Evolutionary conservation across 1,284 basidiomycete genomes (phyloP).

Genomic region (Pseudozyma sp.): DNA sequence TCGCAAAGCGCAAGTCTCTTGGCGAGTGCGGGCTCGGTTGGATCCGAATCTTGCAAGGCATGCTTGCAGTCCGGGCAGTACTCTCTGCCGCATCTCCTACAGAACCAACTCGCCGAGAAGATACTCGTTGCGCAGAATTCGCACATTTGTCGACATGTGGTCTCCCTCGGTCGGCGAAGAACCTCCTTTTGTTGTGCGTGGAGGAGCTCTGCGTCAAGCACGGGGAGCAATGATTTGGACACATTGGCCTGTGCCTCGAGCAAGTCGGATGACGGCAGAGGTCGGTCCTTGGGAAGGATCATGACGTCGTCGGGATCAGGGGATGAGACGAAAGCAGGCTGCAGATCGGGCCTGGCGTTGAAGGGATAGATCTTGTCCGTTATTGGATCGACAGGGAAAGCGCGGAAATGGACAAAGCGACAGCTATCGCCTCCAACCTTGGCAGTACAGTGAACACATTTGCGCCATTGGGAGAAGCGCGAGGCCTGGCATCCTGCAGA

Average conservation of each 20-base stretch:
- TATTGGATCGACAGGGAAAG: slow-evolving; percentile 27
- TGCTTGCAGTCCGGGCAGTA: slow-evolving; percentile 85
- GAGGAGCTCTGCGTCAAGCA: slow-evolving; percentile 32
- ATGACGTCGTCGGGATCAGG: slow-evolving; percentile 31
- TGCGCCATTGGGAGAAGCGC: slow-evolving; percentile 26
- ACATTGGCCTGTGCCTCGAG: slow-evolving; percentile 16
- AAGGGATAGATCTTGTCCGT: slow-evolving; percentile 10
- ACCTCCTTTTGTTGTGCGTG: slow-evolving; percentile 28
- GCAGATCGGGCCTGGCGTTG: neutral
- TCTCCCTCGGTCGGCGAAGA: slow-evolving; percentile 41
- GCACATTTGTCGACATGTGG: slow-evolving; percentile 51
- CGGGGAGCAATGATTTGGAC: slow-evolving; percentile 30
- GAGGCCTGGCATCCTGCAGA: neutral
- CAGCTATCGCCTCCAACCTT: slow-evolving; percentile 40
- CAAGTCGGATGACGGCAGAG: slow-evolving; percentile 13
- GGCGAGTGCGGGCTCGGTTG: slow-evolving; percentile 9
- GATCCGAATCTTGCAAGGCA: slow-evolving; percentile 72
- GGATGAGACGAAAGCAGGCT: slow-evolving; percentile 24
- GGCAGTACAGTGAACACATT: slow-evolving; percentile 33
- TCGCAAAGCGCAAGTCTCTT: slow-evolving; percentile 44
- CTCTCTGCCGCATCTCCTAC: slow-evolving; percentile 87
- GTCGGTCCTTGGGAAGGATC: slow-evolving; percentile 19
- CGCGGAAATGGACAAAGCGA: slow-evolving; percentile 38
- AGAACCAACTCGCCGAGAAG: slow-evolving; percentile 89
- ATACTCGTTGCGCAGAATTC: slow-evolving; percentile 93